Evolutionary conservation across 1,284 basidiomycete genomes (phyloP).

Genomic region (Pulveroboletus ridleyi): DNA sequence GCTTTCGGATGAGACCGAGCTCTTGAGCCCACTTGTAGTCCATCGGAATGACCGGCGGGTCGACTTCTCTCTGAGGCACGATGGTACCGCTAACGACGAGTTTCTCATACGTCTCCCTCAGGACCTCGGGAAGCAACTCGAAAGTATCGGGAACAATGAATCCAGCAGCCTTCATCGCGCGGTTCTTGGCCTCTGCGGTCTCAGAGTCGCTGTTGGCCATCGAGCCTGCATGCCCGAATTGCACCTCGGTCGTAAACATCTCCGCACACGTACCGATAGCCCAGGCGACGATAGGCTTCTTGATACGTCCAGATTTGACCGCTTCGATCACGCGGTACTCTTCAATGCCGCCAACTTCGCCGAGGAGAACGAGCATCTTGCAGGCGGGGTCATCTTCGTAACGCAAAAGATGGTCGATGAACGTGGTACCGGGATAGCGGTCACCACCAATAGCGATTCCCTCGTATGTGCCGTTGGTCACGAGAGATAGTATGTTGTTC

Average conservation of each 20-base stretch:
- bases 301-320: conserved; percentile 93
- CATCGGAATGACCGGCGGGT: conserved; percentile 97
- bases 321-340: conserved; percentile 99
- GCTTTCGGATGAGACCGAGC: conserved; percentile 98
- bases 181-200: conserved; percentile 98
- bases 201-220: conserved; percentile 99
- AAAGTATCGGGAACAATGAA: conserved; percentile 99
- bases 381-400: conserved; percentile 98
- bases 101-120: conserved; percentile 87
- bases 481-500: conserved; percentile 98
- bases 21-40: conserved; percentile 99
- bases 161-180: conserved; percentile 93
- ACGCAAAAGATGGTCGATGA: conserved; percentile 98
- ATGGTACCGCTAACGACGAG: conserved; percentile 81
- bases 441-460: conserved; percentile 99
- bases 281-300: conserved; percentile 99
- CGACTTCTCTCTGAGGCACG: conserved; percentile 79
- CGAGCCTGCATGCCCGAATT: conserved; percentile 98
- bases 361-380: conserved; percentile 98
- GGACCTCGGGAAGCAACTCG: conserved; percentile 90
- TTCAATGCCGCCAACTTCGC: conserved; percentile 98
- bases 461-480: conserved; percentile 99
- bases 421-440: conserved; percentile 97
- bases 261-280: conserved; percentile 99
- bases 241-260: conserved; percentile 99